Evolutionary conservation across 495 filamentous ascomycete genomes (phyloP), one percentile per base, ranked within the genome.

Genomic region (Hypoxylon trugodes): DNA sequence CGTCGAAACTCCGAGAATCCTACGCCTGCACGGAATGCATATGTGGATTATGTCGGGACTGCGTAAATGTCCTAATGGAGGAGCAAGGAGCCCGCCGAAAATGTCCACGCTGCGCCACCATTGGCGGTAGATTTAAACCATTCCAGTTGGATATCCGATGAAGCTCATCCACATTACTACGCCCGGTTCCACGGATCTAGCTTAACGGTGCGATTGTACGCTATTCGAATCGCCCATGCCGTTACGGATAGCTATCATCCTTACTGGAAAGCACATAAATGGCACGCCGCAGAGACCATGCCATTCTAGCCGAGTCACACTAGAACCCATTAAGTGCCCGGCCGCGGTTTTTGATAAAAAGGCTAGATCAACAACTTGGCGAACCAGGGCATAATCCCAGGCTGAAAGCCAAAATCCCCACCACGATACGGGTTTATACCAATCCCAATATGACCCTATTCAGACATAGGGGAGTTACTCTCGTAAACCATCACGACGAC

Each of bases 21-120:
- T 97, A 90, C 70, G 93, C 93, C 9, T 97, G 93, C 74, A 96
- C 92, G 0, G 92, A 96, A 70, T 97, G 93, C 72, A 96, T 97
- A 46, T 95, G 91, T 70, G 93, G 93, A 1, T 82, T 96, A 42
- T 97, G 93, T 69, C 87, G 85, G 49, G 89, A 90, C 36, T 97
- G 93, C 58, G 91, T 96, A 13, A 86, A 90, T 60, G 86, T 90
- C 61, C 83, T 95, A 53, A 89, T 91, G 76, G 76, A 78, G 41
- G 83, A 86, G 68, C 83, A 84, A 70, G 82, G 83, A 7, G 80
- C 81, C 6, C 77, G 82, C 21, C 79, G 85, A 56, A 86, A 85
- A 59, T 90, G 87, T 71, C 87, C 87, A 15, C 74, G 83, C 25
- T 90, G 87, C 59, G 83, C 84, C 16, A 87, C 86, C 8, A 83